Conservation (phyloP, 2,329 filamentous ascomycete genomes). For the Trichoderma sp. region DNA sequence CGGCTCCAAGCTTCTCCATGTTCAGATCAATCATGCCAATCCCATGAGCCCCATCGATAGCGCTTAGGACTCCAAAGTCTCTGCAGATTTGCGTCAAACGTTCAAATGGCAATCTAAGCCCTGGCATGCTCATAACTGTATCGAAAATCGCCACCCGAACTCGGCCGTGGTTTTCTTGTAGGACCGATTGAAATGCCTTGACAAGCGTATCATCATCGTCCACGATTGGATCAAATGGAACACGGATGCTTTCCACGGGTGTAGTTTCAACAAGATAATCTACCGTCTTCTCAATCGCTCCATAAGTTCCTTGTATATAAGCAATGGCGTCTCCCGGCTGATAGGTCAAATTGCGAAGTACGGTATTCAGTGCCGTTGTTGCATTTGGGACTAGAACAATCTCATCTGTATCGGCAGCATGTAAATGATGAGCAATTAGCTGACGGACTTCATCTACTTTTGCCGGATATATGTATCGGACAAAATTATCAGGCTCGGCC, state of each 20-base stretch:
- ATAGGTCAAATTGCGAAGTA: constrained; percentile 24
- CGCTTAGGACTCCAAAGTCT: constrained; percentile 11
- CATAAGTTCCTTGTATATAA: constrained; percentile 17
- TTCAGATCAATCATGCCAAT: constrained; percentile 24
- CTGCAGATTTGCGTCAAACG: background rate
- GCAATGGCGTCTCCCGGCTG: constrained; percentile 16
- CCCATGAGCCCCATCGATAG: constrained; percentile 21
- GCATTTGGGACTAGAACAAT: constrained; percentile 16
- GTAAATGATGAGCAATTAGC: background rate
- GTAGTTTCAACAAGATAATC: constrained; percentile 25
- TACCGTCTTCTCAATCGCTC: constrained; percentile 25
- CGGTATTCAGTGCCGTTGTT: constrained; percentile 14
- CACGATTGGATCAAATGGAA: constrained; percentile 13
- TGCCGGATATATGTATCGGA: constrained; percentile 16
- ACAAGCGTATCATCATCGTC: constrained; percentile 21
- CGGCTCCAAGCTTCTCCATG: constrained; percentile 5
- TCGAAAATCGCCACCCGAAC: constrained; percentile 22
- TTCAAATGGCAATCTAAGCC: constrained; percentile 21
- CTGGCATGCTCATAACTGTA: constrained; percentile 24
- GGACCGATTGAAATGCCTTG: constrained; percentile 5
- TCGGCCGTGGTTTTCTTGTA: constrained; percentile 13
- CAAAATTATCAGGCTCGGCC: constrained; percentile 12
- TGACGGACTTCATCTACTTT: constrained; percentile 4
- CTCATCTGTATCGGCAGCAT: background rate
- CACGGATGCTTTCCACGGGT: constrained; percentile 6